phyloP scores from a whole-genome alignment of 352 stramenopile species.

The Peronospora tabacina region DNA sequence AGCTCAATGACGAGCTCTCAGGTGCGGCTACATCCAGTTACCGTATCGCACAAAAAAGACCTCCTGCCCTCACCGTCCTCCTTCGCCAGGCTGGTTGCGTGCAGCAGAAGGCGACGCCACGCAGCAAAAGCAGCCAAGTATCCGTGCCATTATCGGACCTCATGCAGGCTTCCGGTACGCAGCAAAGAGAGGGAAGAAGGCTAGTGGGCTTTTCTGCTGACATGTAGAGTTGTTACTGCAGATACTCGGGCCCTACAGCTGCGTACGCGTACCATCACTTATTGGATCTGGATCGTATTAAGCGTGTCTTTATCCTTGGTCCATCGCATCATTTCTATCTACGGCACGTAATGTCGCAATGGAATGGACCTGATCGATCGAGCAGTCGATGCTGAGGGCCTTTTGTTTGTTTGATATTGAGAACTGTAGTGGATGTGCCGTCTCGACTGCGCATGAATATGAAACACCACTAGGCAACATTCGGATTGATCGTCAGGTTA shows the following conservation, averaged over 20 bases:
- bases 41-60: too few relatives aligned
- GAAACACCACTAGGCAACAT: constrained; percentile 94
- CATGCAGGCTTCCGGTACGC: constrained; percentile 74
- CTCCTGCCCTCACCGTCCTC: constrained; percentile 1
- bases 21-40: constrained; percentile 16
- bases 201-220: not conserved
- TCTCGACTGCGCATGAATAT: constrained; percentile 81
- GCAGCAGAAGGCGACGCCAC: constrained; percentile 31
- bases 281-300: constrained; percentile 51
- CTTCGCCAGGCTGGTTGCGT: constrained; percentile 47
- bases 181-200: not conserved
- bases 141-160: constrained; percentile 80
- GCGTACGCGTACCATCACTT: constrained; percentile 91
- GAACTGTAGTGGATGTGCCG: constrained; percentile 54
- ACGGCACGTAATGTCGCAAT: constrained; percentile 33
- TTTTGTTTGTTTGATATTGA: not conserved
- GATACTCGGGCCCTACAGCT: constrained; percentile 91
- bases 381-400: too few relatives aligned
- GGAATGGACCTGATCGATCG: not conserved
- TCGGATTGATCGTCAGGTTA: constrained; percentile 85
- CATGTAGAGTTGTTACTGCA: constrained; percentile 14
- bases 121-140: constrained; percentile 30
- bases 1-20: constrained; percentile 53
- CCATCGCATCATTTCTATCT: constrained; percentile 96
- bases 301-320: constrained; percentile 89